These are phyloP conservation scores for Trichothecium roseum DNA, from an alignment of 2,329 filamentous ascomycete species.

Conservation along the genomic window DNA sequence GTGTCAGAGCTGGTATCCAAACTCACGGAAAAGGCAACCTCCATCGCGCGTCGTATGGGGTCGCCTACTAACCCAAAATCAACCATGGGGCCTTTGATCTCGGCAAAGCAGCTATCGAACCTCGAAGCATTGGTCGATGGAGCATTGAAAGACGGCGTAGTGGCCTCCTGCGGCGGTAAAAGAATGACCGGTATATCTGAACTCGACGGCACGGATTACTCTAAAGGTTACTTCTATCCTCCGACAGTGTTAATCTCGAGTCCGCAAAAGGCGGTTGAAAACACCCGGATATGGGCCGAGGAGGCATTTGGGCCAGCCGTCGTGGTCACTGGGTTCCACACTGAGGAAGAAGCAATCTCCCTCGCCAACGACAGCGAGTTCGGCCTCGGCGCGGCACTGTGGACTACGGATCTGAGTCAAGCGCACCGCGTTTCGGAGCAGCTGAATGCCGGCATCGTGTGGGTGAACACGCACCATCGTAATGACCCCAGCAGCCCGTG, in stretches of 20 bases:
- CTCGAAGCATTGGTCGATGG: slow-evolving; percentile 76
- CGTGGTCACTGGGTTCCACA: slow-evolving; percentile 72
- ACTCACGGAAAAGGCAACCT: slow-evolving; percentile 54
- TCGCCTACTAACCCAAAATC: slow-evolving; percentile 43
- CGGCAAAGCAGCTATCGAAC: slow-evolving; percentile 50
- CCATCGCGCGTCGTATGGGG: slow-evolving; percentile 43
- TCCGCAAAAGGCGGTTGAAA: slow-evolving; percentile 44
- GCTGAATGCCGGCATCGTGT: slow-evolving; percentile 88
- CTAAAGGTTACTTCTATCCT: slow-evolving; percentile 62
- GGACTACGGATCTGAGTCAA: slow-evolving; percentile 75
- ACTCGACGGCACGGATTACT: slow-evolving; percentile 40
- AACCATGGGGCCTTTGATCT: slow-evolving; percentile 56
- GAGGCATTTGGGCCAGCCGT: slow-evolving; percentile 93
- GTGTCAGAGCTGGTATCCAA: slow-evolving; percentile 68
- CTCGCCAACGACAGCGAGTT: slow-evolving; percentile 95
- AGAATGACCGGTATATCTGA: slow-evolving; percentile 32
- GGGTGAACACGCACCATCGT: slow-evolving; percentile 71
- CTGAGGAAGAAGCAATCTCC: slow-evolving; percentile 56
- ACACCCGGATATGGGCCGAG: slow-evolving; percentile 65
- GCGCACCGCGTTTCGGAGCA: slow-evolving; percentile 68
- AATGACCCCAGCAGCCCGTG: slow-evolving; percentile 64
- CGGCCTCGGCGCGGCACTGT: slow-evolving; percentile 87
- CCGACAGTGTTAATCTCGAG: slow-evolving; percentile 59
- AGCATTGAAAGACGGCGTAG: slow-evolving; percentile 72
- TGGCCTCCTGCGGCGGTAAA: slow-evolving; percentile 63